Evolutionary conservation across 2,329 filamentous ascomycete species (phyloP).

Genomic region (Fragosphaeria purpurea): DNA sequence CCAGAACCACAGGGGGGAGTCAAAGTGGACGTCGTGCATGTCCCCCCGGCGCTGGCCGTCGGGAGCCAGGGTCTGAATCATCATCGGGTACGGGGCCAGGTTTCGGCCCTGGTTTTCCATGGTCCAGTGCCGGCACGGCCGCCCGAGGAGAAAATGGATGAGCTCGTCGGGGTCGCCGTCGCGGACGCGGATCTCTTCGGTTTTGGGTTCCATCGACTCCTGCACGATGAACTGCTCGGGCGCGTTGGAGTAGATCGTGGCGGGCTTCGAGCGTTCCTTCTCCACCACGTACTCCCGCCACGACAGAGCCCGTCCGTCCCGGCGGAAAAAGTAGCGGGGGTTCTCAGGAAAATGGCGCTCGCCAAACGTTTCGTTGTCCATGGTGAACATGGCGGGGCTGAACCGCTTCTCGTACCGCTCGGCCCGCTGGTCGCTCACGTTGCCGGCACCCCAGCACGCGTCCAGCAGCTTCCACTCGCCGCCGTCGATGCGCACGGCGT

Average conservation of each 20-base stretch:
- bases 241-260: constrained; percentile 35
- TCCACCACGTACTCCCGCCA: constrained; percentile 81
- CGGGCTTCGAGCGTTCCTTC: constrained; percentile 38
- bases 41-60: constrained; percentile 57
- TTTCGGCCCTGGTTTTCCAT: constrained; percentile 57
- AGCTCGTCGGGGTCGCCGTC: constrained; percentile 40
- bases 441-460: constrained; percentile 84
- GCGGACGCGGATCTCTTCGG: constrained; percentile 35
- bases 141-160: constrained; percentile 71
- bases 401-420: constrained; percentile 59
- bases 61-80: constrained; percentile 56
- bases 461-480: constrained; percentile 89
- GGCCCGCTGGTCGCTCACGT: constrained; percentile 41
- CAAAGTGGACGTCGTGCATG: constrained; percentile 59
- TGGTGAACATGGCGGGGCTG: constrained; percentile 48
- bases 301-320: constrained; percentile 53
- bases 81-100: constrained; percentile 58
- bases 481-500: constrained; percentile 77
- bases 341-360: constrained; percentile 68
- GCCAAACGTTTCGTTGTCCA: constrained; percentile 70
- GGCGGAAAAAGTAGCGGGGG: constrained; percentile 58
- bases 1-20: constrained; percentile 68
- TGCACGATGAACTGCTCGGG: constrained; percentile 42
- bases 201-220: constrained; percentile 51
- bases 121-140: constrained; percentile 75